Base-by-base conservation (phyloP, 1,284 basidiomycete genomes). In the Moniliella sp. region DNA sequence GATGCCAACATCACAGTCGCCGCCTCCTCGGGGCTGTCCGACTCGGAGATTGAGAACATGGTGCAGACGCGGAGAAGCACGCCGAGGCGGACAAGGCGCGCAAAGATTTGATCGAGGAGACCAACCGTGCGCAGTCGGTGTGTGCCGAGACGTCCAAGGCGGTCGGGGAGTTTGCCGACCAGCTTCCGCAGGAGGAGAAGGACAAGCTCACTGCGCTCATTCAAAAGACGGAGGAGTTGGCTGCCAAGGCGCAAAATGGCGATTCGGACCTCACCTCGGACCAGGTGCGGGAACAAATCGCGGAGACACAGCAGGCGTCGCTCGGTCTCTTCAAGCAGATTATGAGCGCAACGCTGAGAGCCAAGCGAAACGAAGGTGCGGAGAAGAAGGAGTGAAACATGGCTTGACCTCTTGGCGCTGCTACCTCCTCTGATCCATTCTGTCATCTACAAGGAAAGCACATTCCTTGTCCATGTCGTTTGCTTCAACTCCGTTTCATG, bases 261-360 rank as follows among this genome's bases (percentile, higher is more conserved):
- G 84, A 91, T 53, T n/a, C n/a, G n/a, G n/a, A n/a, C n/a, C 65
- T 91, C 55, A 78, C 74, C 39, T 75, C 82, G 28, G 83, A 93
- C 37, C 63, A 69, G 45, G 86, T 97, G 68, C 78, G 81, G 58
- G 75, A 78, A 63, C 84, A 84, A 72, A 78, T 93, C 57, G 75
- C 72, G 62, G 80, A 84, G 67, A 83, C 83, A 11, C 86, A 97
- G 62, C 78, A 83, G 61, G 84, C 86, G 26, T 88, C 81, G 17
- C 73, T 97, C 30, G 81, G 81, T 48, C 76, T 97, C 45, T 97
- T 94, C 83, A 80, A 91, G 67, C 91, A 88, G 75, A 77, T 86
- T n/a, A n/a, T n/a, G n/a, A n/a, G n/a, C n/a, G n/a, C n/a, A n/a
- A n/a, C n/a, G n/a, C n/a, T n/a, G n/a, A n/a, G n/a, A n/a, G n/a